phyloP scores from a whole-genome alignment of 306 rosid species.

The Citrullus mucosospermus region DNA sequence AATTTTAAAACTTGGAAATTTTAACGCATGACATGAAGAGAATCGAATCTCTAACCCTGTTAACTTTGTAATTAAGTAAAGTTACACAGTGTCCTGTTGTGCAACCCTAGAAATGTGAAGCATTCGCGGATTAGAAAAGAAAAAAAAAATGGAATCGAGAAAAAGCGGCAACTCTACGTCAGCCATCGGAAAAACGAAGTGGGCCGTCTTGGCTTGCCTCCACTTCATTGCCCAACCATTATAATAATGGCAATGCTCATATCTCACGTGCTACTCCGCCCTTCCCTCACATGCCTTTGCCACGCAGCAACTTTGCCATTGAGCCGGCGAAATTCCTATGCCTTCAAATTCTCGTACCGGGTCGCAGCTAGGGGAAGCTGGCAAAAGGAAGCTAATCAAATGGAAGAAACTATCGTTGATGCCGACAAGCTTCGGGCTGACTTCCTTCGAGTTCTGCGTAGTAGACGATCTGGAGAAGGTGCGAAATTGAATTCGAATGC shows the following conservation, averaged over 20 bases:
- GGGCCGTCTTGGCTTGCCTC: background rate
- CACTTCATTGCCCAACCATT: background rate
- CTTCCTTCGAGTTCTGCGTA: conserved; percentile 33
- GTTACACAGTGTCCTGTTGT: too few relatives aligned
- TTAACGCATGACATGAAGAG: too few relatives aligned
- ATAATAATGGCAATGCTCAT: background rate
- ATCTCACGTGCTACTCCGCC: conserved; percentile 20
- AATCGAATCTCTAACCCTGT: too few relatives aligned
- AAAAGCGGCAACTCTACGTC: background rate
- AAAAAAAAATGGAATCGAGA: background rate
- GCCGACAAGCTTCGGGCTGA: conserved; percentile 38
- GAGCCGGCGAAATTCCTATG: conserved; percentile 7
- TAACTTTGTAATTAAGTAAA: too few relatives aligned
- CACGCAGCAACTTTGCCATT: background rate
- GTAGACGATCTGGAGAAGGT: conserved; percentile 43
- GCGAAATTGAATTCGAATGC: background rate
- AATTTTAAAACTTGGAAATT: too few relatives aligned
- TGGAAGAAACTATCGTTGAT: conserved; percentile 26
- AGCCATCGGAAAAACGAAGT: background rate
- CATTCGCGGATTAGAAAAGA: background rate
- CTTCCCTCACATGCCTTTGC: conserved; percentile 17
- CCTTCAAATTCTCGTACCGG: conserved; percentile 8
- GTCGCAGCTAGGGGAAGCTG: background rate
- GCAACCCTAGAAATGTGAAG: background rate
- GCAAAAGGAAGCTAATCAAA: conserved; percentile 4